Evolutionary conservation across 331 rosid genomes (phyloP).

Genomic region (Pyrus hybrid): DNA sequence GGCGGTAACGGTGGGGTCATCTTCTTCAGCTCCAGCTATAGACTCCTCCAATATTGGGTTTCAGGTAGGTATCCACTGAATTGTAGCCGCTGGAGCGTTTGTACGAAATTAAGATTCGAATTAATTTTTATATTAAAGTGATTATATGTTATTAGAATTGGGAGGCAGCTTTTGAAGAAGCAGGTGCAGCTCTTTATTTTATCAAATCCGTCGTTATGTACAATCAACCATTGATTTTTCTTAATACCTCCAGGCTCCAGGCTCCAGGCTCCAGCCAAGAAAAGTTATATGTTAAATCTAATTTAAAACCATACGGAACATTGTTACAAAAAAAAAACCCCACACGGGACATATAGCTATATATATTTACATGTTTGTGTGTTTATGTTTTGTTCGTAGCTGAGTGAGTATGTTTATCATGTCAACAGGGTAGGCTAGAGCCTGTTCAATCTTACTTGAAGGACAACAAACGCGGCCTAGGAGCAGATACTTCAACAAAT

Average conservation of each 20-base stretch:
- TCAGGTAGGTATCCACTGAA: neutral
- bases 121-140: neutral
- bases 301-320: too few relatives aligned
- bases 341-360: neutral
- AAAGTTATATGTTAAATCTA: too few relatives aligned
- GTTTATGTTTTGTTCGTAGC: neutral
- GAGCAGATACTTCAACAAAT: neutral
- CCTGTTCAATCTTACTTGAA: slow-evolving; percentile 3
- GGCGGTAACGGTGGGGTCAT: neutral
- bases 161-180: slow-evolving; percentile 1
- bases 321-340: too few relatives aligned
- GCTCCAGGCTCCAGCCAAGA: too few relatives aligned
- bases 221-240: too few relatives aligned
- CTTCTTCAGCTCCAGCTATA: slow-evolving; percentile 3
- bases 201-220: too few relatives aligned
- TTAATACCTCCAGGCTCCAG: too few relatives aligned
- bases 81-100: neutral
- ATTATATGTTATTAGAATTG: neutral
- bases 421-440: neutral
- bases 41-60: slow-evolving; percentile 5
- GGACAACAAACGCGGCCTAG: neutral
- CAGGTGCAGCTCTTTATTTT: neutral
- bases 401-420: neutral
- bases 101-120: neutral
- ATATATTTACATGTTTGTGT: neutral